Evolutionary conservation across 2,329 filamentous ascomycete genomes (phyloP), one percentile per base, ranked within the genome.

Genomic region (Fusarium albidum): DNA sequence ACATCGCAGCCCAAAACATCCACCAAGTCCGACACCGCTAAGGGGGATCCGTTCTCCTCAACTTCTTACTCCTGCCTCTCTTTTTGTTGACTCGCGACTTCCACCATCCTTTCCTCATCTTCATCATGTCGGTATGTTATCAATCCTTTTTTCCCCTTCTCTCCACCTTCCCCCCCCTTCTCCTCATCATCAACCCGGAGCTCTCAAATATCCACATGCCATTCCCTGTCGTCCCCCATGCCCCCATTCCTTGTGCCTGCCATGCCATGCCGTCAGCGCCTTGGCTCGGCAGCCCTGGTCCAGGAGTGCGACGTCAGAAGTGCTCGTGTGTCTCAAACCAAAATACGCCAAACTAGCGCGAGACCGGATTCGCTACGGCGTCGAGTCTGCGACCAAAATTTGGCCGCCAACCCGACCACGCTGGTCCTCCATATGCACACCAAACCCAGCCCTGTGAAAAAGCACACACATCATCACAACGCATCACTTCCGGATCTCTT

Each of bases 311-410:
- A 70, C 69, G 69, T 72, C 69, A 72, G 67, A 71, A 67, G 56
- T 59, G 68, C 66, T 73, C 61, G 67, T 68, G 70, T 73, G 72
- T 73, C 69, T 71, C 69, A 69, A 65, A 68, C 65, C 63, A 38
- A 38, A 55, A 65, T 68, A 68, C 71, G 63, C 66, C 67, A 69
- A 59, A 54, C 68, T 68, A 70, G 67, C 62, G 64, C 68, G 62
- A 52, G 41, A 59, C 57, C 58, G 39, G 57, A 68, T 64, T 66
- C 63, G 69, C 64, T 64, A 57, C 59, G 59, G 59, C 60, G 57
- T 68, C 58, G 53, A 56, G 52, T 52, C 58, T 55, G 53, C 52
- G 57, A 66, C 51, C 48, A 58, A 57, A 60, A 57, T 63, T 49
- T 44, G 35, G 47, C 35, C 34, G 18, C 17, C 46, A 14, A 27